Conservation (phyloP, 768 basidiomycete species). For the Naematelia encephala region DNA sequence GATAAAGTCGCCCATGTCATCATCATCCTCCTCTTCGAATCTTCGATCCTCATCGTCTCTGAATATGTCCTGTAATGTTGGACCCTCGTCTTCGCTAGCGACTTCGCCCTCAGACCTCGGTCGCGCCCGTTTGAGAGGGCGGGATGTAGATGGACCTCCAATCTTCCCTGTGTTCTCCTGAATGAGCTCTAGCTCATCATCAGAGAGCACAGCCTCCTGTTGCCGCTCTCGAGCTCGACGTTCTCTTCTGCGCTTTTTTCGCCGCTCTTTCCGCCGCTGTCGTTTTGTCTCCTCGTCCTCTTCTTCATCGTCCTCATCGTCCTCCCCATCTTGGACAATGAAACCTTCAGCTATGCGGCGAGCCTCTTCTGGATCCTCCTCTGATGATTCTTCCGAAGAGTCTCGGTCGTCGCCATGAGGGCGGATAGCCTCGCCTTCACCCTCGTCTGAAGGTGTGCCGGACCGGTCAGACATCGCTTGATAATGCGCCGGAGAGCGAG, state of each 20-base stretch:
- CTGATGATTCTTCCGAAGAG: constrained; percentile 55
- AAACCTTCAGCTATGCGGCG: constrained; percentile 78
- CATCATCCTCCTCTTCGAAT: constrained; percentile 63
- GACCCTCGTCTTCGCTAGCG: constrained; percentile 62
- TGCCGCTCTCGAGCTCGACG: constrained; percentile 51
- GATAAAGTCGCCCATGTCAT: constrained; percentile 70
- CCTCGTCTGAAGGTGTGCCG: constrained; percentile 37
- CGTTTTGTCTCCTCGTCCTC: constrained; percentile 61
- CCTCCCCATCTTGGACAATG: constrained; percentile 86
- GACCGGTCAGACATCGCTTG: constrained; percentile 38
- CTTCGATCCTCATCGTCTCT: constrained; percentile 60
- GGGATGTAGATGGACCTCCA: constrained; percentile 56
- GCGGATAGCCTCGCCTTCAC: constrained; percentile 47
- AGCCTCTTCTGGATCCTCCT: constrained; percentile 86
- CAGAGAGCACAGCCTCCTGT: constrained; percentile 61
- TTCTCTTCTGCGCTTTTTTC: constrained; percentile 59
- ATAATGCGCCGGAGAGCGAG: not conserved
- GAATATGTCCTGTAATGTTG: constrained; percentile 67
- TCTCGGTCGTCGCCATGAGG: constrained; percentile 47
- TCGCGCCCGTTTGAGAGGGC: constrained; percentile 70
- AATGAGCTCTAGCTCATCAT: constrained; percentile 76
- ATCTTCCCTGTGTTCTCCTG: constrained; percentile 76
- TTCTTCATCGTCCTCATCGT: constrained; percentile 69
- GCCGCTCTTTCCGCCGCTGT: constrained; percentile 53
- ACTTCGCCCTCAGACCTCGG: constrained; percentile 57